Conservation (phyloP, 176 grass and related monocot genomes). For the Aegilops umbellulata region DNA sequence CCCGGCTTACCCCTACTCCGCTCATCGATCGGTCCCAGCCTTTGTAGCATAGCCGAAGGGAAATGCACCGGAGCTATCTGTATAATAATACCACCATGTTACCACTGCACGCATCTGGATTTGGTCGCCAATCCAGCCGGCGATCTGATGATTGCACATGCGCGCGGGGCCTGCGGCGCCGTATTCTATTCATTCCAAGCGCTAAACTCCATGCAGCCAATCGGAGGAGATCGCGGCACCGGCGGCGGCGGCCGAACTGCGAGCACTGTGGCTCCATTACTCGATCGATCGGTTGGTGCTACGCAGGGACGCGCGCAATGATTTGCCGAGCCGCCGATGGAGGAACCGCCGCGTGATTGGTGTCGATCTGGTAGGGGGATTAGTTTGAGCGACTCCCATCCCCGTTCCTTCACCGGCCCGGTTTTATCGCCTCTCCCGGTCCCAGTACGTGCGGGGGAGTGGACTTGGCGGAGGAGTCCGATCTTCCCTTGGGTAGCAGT, state of each 20-base stretch:
- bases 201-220: not conserved
- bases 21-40: not conserved
- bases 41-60: slow-evolving; percentile 34
- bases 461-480: too few species aligned
- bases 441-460: too few species aligned
- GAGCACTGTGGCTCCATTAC: not conserved
- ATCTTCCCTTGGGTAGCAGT: not conserved
- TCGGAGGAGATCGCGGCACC: not conserved
- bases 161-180: not conserved
- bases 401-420: too few species aligned
- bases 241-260: not conserved
- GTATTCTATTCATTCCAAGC: not conserved
- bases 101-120: slow-evolving; percentile 2
- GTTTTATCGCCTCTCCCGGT: too few species aligned
- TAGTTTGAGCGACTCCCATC: not conserved
- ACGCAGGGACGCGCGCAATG: not conserved
- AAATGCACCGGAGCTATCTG: not conserved
- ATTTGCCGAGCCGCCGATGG: not conserved
- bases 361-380: not conserved
- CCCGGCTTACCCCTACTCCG: not conserved
- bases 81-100: not conserved
- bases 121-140: not conserved
- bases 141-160: slow-evolving; percentile 46
- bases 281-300: not conserved
- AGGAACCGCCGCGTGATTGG: slow-evolving; percentile 11